A percentile compares a stretch with the other conserved stretches of the same genome.
Evolutionary conservation across 768 basidiomycete species (phyloP).

Genomic region (Tylopilus balloui): DNA sequence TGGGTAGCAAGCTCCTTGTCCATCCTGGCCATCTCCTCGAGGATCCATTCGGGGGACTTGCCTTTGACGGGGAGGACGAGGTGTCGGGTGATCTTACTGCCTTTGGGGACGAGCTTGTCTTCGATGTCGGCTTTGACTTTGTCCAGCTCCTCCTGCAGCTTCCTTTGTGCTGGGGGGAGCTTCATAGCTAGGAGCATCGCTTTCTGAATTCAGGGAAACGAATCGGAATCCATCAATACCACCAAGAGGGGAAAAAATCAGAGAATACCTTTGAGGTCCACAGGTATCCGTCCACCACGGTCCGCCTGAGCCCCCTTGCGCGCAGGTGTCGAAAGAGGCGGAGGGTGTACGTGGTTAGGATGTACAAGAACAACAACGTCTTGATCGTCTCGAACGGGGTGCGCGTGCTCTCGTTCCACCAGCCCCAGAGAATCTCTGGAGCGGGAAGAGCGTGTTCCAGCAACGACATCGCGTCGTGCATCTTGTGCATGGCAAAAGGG

Average conservation of each 20-base stretch:
- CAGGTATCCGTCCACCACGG: constrained; percentile 24
- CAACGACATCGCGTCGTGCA: constrained; percentile 3
- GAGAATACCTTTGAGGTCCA: constrained; percentile 24
- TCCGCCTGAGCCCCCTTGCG: constrained; percentile 34
- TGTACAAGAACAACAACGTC: constrained; percentile 33
- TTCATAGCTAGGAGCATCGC: constrained; percentile 54
- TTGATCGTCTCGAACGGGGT: constrained; percentile 30
- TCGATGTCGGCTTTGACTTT: constrained; percentile 65
- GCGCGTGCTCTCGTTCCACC: constrained; percentile 11
- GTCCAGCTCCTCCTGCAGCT: constrained; percentile 59
- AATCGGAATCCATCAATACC: not conserved
- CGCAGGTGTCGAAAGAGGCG: constrained; percentile 33
- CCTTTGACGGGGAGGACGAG: constrained; percentile 63
- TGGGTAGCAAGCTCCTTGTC: constrained; percentile 48
- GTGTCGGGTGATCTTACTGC: constrained; percentile 58
- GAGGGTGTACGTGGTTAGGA: constrained; percentile 26
- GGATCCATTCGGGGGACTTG: constrained; percentile 65
- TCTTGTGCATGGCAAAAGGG: constrained; percentile 3
- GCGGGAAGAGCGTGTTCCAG: constrained; percentile 7
- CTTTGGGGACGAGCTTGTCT: constrained; percentile 61
- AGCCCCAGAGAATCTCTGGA: constrained; percentile 9
- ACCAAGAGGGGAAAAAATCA: not conserved
- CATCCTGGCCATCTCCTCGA: constrained; percentile 77
- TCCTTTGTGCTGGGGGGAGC: constrained; percentile 54
- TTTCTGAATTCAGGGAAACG: constrained; percentile 44